A percentile compares a stretch with the other conserved stretches of the same genome.
Conservation (phyloP, 2,329 filamentous ascomycete species). For the Fusarium nodosum region DNA sequence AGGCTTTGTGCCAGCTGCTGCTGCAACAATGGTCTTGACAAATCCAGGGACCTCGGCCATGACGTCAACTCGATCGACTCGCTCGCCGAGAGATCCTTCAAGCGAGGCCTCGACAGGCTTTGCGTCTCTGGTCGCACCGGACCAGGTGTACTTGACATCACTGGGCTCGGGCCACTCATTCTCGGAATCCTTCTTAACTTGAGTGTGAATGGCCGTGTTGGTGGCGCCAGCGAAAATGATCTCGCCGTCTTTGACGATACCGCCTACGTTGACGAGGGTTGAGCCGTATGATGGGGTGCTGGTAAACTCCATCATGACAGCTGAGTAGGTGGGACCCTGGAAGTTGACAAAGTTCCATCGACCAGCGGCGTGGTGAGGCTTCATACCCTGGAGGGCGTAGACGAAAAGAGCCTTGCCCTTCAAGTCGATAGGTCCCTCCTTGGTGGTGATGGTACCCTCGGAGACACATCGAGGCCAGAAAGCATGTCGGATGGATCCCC, state of each 20-base stretch:
- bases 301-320: constrained; percentile 94
- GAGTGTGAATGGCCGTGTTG: constrained; percentile 77
- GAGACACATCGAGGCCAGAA: constrained; percentile 93
- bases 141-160: constrained; percentile 81
- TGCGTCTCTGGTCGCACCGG: constrained; percentile 81
- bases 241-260: constrained; percentile 83
- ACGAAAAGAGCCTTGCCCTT: constrained; percentile 83
- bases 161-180: constrained; percentile 92
- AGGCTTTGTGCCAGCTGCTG: constrained; percentile 90
- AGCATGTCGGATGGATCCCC: constrained; percentile 91
- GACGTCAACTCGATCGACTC: constrained; percentile 85
- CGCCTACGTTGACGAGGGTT: constrained; percentile 86
- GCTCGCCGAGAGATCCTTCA: constrained; percentile 75
- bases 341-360: constrained; percentile 96
- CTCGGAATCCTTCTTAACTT: constrained; percentile 77
- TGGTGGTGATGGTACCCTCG: constrained; percentile 87
- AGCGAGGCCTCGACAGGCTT: constrained; percentile 78
- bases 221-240: constrained; percentile 79
- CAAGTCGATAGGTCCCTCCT: constrained; percentile 84
- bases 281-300: constrained; percentile 93
- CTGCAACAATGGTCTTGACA: constrained; percentile 92
- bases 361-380: constrained; percentile 94
- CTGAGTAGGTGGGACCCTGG: constrained; percentile 87
- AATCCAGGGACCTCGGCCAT: constrained; percentile 97
- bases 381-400: constrained; percentile 96